phyloP scores from a whole-genome alignment of 176 grass and related monocot genomes.

The Tuctoria greenei region DNA sequence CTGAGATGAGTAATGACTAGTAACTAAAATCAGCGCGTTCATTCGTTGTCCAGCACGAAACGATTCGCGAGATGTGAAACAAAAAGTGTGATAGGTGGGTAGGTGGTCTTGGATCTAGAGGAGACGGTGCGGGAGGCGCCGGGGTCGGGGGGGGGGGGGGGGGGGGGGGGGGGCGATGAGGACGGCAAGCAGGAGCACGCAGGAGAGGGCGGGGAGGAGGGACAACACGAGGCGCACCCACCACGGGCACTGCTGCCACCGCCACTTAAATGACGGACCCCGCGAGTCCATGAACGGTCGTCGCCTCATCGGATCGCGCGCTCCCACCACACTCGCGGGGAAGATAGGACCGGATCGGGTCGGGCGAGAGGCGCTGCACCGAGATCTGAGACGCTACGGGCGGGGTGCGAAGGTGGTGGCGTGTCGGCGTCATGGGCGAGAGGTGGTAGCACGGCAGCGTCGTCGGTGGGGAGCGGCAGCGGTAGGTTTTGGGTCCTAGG shows the following conservation, averaged over 20 bases:
- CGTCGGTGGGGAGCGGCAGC: too few relatives aligned
- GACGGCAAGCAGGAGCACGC: conserved; percentile 37
- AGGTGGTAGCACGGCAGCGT: too few relatives aligned
- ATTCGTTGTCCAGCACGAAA: not conserved
- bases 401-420: too few relatives aligned
- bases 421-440: too few relatives aligned
- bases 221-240: conserved; percentile 54
- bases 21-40: not conserved
- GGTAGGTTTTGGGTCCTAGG: too few relatives aligned
- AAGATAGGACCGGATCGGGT: too few relatives aligned
- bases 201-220: conserved; percentile 44
- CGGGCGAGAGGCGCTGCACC: not conserved
- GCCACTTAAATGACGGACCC: conserved; percentile 55
- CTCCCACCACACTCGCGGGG: conserved; percentile 8
- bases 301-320: conserved; percentile 58
- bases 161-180: too few relatives aligned
- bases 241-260: conserved; percentile 66
- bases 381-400: too few relatives aligned
- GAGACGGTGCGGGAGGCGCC: too few relatives aligned
- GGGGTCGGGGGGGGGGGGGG: too few relatives aligned
- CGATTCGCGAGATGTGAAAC: conserved; percentile 8
- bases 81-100: not conserved
- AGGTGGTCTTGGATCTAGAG: too few relatives aligned
- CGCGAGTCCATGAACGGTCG: conserved; percentile 69
- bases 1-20: not conserved